Base-by-base conservation (phyloP, 495 filamentous ascomycete genomes). In the Sordaria brevicollis region DNA sequence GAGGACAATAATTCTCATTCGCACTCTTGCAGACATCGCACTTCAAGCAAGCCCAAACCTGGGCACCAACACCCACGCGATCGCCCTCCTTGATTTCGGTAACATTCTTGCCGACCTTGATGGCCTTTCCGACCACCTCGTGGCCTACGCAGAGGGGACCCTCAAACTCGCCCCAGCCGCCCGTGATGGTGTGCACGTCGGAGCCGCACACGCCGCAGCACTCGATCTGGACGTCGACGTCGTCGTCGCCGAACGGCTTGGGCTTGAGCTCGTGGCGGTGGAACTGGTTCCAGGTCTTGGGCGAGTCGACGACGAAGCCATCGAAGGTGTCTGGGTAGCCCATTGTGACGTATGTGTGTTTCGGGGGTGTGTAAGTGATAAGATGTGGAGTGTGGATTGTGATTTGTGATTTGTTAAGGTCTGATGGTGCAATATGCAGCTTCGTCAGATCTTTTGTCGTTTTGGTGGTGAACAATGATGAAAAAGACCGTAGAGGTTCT, bases 1-100 rank as follows among this genome's bases (percentile, higher is more conserved):
- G 82, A 9, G 88, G 87, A 81, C 91, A 94, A 77, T 93, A 94
- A 75, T 90, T 92, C 81, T 94, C 92, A 70, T 93, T 91, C 65
- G 88, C 68, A 66, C 38, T 73, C 65, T 79, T 78, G 74, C 81
- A 82, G 36, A 75, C 67, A 9, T 70, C 71, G 72, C 88, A 78
- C 85, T 79, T 86, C 78, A 93, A 79, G 78, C 91, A 93, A 36
- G 89, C 86, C 80, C 87, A 87, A 57, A 91, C 86, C 80, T 93
- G 91, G 5, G 92, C 90, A 41, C 92, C 92, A 4, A 94, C 89
- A 54, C 92, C 92, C 37, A 93, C 92, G 57, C 92, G 88, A 74
- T 93, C 89, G 54, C 92, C 92, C 71, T 88, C 82, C 74, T 92
- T 91, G 77, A 92, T 81, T 38, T 71, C 70, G 37, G 73, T 78